A percentile compares a stretch with the other conserved stretches of the same genome.
These are phyloP conservation scores for Globisporangium barbulae DNA, from an alignment of 352 stramenopile species.

Conservation along the genomic window DNA sequence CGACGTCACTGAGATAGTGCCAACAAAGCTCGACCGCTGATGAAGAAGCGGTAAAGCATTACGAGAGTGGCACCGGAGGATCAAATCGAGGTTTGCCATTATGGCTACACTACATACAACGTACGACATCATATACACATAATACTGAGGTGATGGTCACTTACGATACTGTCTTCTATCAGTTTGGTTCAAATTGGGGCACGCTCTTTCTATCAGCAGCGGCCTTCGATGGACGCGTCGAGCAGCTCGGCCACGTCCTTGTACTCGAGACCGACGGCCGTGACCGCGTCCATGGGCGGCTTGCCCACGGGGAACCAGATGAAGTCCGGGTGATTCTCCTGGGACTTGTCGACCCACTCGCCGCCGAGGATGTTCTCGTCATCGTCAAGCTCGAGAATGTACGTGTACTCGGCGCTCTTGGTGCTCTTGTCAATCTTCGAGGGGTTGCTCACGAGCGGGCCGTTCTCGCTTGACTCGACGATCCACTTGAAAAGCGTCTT, in stretches of 20 bases:
- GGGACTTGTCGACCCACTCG: conserved; percentile 55
- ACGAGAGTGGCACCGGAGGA: too few relatives aligned
- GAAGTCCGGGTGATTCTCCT: conserved; percentile 62
- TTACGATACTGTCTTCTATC: conserved; percentile 7
- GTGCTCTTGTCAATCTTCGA: conserved; percentile 50
- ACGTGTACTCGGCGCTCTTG: conserved; percentile 50
- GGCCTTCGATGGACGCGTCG: conserved; percentile 6
- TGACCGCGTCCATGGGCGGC: conserved; percentile 31
- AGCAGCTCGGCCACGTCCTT: conserved; percentile 30
- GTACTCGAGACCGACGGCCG: conserved; percentile 41
- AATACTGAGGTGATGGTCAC: not conserved
- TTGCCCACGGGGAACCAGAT: conserved; percentile 56
- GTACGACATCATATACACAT: not conserved
- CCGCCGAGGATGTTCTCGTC: conserved; percentile 58
- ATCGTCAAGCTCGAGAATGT: conserved; percentile 58
- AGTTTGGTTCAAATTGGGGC: not conserved
- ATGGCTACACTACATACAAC: not conserved
- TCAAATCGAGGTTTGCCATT: not conserved
- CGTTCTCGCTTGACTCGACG: conserved; percentile 46
- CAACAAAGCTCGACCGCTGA: not conserved
- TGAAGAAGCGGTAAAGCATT: too few relatives aligned
- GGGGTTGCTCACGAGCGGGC: conserved; percentile 32
- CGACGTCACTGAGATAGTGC: conserved; percentile 4
- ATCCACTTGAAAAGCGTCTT: conserved; percentile 57
- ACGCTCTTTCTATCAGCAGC: not conserved